Evolutionary conservation across 148 eudicot genomes (phyloP).

Genomic region (Oxyria digyna): DNA sequence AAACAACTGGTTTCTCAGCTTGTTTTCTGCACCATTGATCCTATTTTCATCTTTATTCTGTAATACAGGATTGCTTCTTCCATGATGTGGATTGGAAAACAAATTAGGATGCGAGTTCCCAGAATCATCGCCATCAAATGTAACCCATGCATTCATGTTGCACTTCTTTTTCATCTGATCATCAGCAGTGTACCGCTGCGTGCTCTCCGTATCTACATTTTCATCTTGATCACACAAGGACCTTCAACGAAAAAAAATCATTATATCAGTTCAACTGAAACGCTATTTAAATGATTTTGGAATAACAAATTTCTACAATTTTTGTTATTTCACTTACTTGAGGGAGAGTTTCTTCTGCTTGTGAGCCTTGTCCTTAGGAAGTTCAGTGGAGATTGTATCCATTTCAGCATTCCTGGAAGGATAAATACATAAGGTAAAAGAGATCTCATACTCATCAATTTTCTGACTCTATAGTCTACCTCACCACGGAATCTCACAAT

Average conservation of each 20-base stretch:
- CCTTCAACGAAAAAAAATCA: conserved; percentile 19
- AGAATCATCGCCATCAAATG: conserved; percentile 34
- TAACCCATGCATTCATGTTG: too few relatives aligned
- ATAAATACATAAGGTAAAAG: too few relatives aligned
- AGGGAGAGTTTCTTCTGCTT: conserved; percentile 56
- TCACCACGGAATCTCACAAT: too few relatives aligned
- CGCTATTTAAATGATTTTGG: not conserved
- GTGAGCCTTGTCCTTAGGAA: conserved; percentile 70
- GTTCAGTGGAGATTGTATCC: conserved; percentile 67
- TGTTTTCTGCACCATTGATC: not conserved
- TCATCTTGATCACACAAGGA: conserved; percentile 72
- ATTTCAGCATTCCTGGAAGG: conserved; percentile 79
- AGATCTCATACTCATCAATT: too few relatives aligned
- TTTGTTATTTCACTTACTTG: conserved; percentile 29
- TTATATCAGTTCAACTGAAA: too few relatives aligned
- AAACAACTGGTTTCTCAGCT: not conserved
- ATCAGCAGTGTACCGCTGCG: too few relatives aligned
- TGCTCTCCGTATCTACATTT: too few relatives aligned
- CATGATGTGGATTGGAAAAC: conserved; percentile 18
- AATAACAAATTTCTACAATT: too few relatives aligned
- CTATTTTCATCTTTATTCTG: not conserved
- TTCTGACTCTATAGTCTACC: too few relatives aligned
- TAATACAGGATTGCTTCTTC: not conserved
- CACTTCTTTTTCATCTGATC: too few relatives aligned
- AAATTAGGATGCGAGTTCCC: conserved; percentile 73